Evolutionary conservation across 306 rosid genomes (phyloP).

Genomic region (Cucumis melo): DNA sequence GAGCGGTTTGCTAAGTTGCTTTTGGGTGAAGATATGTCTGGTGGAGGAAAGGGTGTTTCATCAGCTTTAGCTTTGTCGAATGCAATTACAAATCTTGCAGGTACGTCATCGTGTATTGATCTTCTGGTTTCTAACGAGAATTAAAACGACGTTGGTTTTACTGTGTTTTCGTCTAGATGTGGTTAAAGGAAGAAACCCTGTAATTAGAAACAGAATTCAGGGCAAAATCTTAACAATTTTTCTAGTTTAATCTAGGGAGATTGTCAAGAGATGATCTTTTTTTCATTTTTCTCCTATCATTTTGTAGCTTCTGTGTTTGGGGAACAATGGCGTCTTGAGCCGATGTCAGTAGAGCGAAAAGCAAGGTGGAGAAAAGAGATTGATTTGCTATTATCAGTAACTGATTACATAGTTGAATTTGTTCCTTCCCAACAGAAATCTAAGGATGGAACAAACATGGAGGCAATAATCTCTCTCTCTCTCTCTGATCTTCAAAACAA

Average conservation of each 20-base stretch:
- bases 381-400: slow-evolving; percentile 75
- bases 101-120: slow-evolving; percentile 16
- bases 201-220: not conserved
- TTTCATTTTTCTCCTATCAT: not conserved
- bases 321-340: slow-evolving; percentile 75
- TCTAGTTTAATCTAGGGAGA: not conserved
- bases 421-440: slow-evolving; percentile 72
- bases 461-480: slow-evolving; percentile 30
- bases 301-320: slow-evolving; percentile 88
- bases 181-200: not conserved
- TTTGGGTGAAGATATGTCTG: slow-evolving; percentile 97
- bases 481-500: not conserved
- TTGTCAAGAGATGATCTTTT: not conserved
- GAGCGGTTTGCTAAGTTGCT: slow-evolving; percentile 87
- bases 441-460: slow-evolving; percentile 76
- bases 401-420: slow-evolving; percentile 79
- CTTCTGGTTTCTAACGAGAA: not conserved
- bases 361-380: slow-evolving; percentile 82
- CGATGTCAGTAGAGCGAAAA: slow-evolving; percentile 65
- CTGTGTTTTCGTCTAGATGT: not conserved
- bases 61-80: slow-evolving; percentile 97
- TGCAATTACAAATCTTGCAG: slow-evolving; percentile 94
- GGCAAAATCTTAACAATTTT: not conserved
- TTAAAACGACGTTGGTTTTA: not conserved
- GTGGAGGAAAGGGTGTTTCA: slow-evolving; percentile 97